Conservation (phyloP, 2,329 filamentous ascomycete species). For the Colletotrichum destructivum region DNA sequence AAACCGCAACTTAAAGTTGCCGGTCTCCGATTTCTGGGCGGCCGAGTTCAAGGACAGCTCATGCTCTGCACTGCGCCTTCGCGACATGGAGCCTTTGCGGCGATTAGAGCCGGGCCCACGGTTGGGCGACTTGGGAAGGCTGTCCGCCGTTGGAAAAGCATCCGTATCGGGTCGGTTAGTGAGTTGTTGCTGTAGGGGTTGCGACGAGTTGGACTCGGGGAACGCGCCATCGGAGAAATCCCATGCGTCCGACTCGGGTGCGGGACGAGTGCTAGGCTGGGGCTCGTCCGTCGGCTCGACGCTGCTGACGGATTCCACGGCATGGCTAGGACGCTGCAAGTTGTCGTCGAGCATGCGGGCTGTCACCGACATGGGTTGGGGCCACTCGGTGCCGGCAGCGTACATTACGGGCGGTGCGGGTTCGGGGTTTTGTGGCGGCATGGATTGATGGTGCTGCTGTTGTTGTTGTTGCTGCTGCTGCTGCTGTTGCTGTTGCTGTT, state of each 20-base stretch:
- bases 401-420: constrained; percentile 59
- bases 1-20: constrained; percentile 92
- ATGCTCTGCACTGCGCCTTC: constrained; percentile 79
- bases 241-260: constrained; percentile 82
- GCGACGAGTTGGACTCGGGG: constrained; percentile 66
- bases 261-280: constrained; percentile 52
- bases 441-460: constrained; percentile 52
- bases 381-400: constrained; percentile 52
- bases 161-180: constrained; percentile 86
- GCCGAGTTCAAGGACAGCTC: constrained; percentile 67
- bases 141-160: constrained; percentile 86
- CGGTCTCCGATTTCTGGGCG: constrained; percentile 75
- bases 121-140: constrained; percentile 84
- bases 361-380: constrained; percentile 46
- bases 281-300: constrained; percentile 59
- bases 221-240: constrained; percentile 89
- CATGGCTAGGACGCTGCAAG: constrained; percentile 53
- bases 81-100: constrained; percentile 84
- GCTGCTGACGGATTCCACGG: constrained; percentile 56
- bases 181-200: constrained; percentile 62
- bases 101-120: constrained; percentile 79
- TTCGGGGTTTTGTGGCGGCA: constrained; percentile 69
- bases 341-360: constrained; percentile 53
- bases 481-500: no score
- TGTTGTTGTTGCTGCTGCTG: constrained; percentile 54